A percentile compares a stretch with the other conserved stretches of the same genome.
phyloP scores from a whole-genome alignment of 768 basidiomycete genomes.

The Mycena amicta region DNA sequence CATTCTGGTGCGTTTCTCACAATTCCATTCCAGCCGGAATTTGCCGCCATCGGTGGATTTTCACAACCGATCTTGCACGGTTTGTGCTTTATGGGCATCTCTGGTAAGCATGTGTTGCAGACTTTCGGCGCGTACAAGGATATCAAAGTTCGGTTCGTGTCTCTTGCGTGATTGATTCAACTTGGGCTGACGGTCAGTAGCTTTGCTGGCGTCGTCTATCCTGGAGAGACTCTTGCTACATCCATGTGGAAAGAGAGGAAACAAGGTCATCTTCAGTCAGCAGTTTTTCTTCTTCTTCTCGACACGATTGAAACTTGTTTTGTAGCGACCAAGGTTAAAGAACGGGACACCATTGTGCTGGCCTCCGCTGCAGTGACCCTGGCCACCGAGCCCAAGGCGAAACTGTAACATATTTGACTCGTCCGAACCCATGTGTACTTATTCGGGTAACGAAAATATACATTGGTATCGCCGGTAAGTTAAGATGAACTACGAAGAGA shows the following conservation, averaged over 20 bases:
- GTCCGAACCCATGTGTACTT: background rate
- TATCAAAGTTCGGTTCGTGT: constrained; percentile 87
- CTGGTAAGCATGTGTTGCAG: constrained; percentile 90
- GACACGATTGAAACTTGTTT: too few relatives aligned
- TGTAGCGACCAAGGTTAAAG: constrained; percentile 90
- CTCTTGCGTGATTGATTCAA: too few relatives aligned
- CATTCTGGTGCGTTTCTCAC: background rate
- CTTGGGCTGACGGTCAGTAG: too few relatives aligned
- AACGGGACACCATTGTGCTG: constrained; percentile 71
- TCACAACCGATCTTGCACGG: constrained; percentile 88
- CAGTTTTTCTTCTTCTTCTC: too few relatives aligned
- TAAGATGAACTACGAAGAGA: background rate
- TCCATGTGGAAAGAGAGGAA: constrained; percentile 98
- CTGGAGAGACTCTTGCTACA: constrained; percentile 93
- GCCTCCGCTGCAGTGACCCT: constrained; percentile 84
- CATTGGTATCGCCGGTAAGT: background rate
- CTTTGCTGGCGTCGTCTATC: constrained; percentile 90
- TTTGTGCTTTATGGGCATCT: constrained; percentile 89
- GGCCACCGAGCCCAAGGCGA: constrained; percentile 54
- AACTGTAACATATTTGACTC: constrained; percentile 43
- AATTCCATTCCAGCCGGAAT: constrained; percentile 94
- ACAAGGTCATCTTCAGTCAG: constrained; percentile 90
- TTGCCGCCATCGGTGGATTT: constrained; percentile 94
- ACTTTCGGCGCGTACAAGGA: constrained; percentile 84
- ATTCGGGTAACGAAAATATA: background rate